These are phyloP conservation scores for Aristolochia californica DNA, from an alignment of 164 flowering plant genomes.

Conservation along the genomic window DNA sequence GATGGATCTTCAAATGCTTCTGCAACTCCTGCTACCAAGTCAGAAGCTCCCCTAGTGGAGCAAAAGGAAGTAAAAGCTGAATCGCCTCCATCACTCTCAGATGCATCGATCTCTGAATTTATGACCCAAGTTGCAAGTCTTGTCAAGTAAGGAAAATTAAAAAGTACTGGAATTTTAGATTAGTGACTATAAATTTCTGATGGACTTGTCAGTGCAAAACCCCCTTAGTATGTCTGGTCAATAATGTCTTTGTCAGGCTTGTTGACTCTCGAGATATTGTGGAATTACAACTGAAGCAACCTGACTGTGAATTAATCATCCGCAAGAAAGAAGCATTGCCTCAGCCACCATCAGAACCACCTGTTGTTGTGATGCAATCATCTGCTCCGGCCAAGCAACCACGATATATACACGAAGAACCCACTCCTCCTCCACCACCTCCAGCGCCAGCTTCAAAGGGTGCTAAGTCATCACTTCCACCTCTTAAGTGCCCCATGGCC, in stretches of 20 bases:
- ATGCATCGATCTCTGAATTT: conserved; percentile 48
- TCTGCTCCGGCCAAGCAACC: conserved; percentile 20
- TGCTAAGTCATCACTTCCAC: conserved; percentile 48
- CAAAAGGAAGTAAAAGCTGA: conserved; percentile 23
- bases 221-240: too few species aligned
- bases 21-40: conserved; percentile 16
- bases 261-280: conserved; percentile 84
- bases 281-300: conserved; percentile 74
- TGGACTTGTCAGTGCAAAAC: too few species aligned
- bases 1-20: conserved; percentile 39
- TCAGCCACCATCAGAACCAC: conserved; percentile 35
- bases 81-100: conserved; percentile 27
- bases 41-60: conserved; percentile 16
- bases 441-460: conserved; percentile 27
- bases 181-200: too few species aligned
- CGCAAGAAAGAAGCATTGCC: conserved; percentile 83
- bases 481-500: conserved; percentile 79
- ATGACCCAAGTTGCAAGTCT: conserved; percentile 56
- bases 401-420: conserved; percentile 11
- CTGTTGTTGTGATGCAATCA: conserved; percentile 30
- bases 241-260: conserved; percentile 33
- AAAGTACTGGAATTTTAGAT: too few species aligned
- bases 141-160: conserved; percentile 27
- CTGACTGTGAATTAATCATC: conserved; percentile 57
- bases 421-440: conserved; percentile 13